These are phyloP conservation scores for Ceratopteris richardii DNA, from an alignment of 75 land plant genomes.

Conservation along the genomic window DNA sequence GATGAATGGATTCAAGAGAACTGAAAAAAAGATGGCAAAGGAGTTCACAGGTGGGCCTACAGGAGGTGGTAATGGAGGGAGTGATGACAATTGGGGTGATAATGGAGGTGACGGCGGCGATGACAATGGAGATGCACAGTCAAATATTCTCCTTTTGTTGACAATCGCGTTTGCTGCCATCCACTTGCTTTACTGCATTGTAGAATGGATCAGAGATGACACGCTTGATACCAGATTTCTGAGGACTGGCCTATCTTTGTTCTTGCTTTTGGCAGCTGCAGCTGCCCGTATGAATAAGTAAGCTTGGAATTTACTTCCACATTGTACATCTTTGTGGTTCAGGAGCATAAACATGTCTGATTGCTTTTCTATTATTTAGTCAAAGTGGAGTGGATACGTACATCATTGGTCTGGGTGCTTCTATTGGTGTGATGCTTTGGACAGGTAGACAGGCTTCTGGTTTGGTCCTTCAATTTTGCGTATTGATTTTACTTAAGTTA, in stretches of 20 bases:
- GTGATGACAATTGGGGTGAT: slow-evolving; percentile 23
- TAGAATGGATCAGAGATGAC: slow-evolving; percentile 40
- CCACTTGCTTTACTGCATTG: slow-evolving; percentile 40
- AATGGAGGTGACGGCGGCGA: slow-evolving; percentile 33
- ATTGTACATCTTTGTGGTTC: no score
- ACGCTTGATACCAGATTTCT: slow-evolving; percentile 25
- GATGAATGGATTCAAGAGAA: slow-evolving; percentile 28
- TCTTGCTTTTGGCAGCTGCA: slow-evolving; percentile 28
- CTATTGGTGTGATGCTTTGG: slow-evolving; percentile 53
- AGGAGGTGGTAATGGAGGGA: slow-evolving; percentile 26
- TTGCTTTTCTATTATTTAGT: slow-evolving; percentile 14
- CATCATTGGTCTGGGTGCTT: slow-evolving; percentile 40
- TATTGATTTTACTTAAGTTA: neutral
- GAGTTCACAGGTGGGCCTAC: slow-evolving; percentile 23
- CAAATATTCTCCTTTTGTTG: slow-evolving; percentile 24
- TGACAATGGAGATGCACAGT: slow-evolving; percentile 24
- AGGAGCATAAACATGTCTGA: no score
- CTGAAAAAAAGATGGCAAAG: slow-evolving; percentile 18
- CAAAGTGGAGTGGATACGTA: slow-evolving; percentile 40
- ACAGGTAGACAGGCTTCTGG: slow-evolving; percentile 31
- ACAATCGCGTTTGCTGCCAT: slow-evolving; percentile 43
- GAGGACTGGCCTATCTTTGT: slow-evolving; percentile 30
- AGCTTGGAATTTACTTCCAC: no score
- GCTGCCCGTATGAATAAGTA: slow-evolving; percentile 39
- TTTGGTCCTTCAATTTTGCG: no score